phyloP scores from a whole-genome alignment of 1,284 basidiomycete species.

The Sanghuangporus weigelae region DNA sequence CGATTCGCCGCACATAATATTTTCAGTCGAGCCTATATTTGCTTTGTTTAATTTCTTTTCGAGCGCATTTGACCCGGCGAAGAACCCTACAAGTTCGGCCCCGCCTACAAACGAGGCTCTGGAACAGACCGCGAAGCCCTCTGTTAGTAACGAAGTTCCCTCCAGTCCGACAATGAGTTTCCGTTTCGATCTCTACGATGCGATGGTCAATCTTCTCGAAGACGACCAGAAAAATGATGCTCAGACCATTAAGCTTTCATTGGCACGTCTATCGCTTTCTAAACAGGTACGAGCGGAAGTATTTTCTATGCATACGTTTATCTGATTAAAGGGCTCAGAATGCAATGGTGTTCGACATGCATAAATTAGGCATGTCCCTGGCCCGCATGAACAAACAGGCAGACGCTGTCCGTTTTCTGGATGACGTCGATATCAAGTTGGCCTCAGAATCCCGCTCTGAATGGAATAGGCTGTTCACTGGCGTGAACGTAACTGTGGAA shows the following conservation, averaged over 20 bases:
- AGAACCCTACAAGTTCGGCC: constrained; percentile 21
- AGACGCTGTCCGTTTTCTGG: constrained; percentile 89
- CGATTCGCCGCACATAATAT: constrained; percentile 91
- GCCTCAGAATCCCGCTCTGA: constrained; percentile 82
- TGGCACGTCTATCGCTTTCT: constrained; percentile 86
- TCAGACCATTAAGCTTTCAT: constrained; percentile 83
- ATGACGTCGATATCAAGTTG: constrained; percentile 87
- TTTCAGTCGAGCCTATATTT: constrained; percentile 91
- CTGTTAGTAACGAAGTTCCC: constrained; percentile 18
- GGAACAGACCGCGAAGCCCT: constrained; percentile 19
- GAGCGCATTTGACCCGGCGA: constrained; percentile 45
- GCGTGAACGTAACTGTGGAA: constrained; percentile 78
- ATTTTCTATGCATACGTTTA: not conserved
- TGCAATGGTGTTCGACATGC: constrained; percentile 79
- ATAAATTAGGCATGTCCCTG: constrained; percentile 90
- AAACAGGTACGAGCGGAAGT: constrained; percentile 63
- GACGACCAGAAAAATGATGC: constrained; percentile 77
- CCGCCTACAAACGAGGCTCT: constrained; percentile 22
- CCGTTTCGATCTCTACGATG: constrained; percentile 88
- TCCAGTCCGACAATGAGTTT: constrained; percentile 41
- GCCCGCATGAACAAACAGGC: constrained; percentile 81
- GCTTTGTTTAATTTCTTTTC: constrained; percentile 84
- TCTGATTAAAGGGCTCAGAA: constrained; percentile 41
- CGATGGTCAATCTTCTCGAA: constrained; percentile 87
- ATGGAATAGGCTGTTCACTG: constrained; percentile 72